Evolutionary conservation across 2,329 filamentous ascomycete genomes (phyloP).

Genomic region (Fusarium liriodendri): DNA sequence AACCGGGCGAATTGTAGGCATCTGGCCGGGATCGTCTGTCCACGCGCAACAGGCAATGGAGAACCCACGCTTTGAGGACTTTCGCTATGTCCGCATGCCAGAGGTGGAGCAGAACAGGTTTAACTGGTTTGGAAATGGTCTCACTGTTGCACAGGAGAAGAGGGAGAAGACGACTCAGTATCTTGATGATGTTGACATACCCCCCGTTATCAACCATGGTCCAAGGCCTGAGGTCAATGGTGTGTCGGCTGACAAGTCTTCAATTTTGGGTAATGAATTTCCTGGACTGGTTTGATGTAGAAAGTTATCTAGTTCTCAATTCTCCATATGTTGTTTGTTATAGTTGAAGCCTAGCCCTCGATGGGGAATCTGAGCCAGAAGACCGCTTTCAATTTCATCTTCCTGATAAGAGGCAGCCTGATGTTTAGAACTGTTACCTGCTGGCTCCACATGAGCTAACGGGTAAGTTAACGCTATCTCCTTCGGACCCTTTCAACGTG

Average conservation of each 20-base stretch:
- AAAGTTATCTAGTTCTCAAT: rapidly evolving
- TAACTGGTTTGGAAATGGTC: neutral
- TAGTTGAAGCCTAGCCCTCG: too few species aligned
- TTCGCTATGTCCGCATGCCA: neutral
- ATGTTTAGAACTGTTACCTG: too few species aligned
- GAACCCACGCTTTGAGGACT: neutral
- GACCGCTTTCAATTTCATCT: too few species aligned
- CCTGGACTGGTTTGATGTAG: neutral
- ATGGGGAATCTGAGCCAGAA: too few species aligned
- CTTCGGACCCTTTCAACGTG: too few species aligned
- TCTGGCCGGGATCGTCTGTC: neutral
- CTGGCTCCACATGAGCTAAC: too few species aligned
- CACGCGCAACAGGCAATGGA: neutral
- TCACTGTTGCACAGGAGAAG: neutral
- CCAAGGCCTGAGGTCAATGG: neutral
- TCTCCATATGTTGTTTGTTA: too few species aligned
- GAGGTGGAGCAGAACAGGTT: neutral
- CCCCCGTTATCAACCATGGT: neutral
- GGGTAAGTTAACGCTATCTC: too few species aligned
- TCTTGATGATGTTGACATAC: neutral
- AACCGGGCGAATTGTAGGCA: neutral
- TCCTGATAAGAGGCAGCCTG: too few species aligned
- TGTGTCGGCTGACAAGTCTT: neutral
- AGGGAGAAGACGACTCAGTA: neutral
- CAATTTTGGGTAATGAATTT: neutral